Base-by-base conservation (phyloP, 108 stramenopile genomes). In the Skeletonema grethae region DNA sequence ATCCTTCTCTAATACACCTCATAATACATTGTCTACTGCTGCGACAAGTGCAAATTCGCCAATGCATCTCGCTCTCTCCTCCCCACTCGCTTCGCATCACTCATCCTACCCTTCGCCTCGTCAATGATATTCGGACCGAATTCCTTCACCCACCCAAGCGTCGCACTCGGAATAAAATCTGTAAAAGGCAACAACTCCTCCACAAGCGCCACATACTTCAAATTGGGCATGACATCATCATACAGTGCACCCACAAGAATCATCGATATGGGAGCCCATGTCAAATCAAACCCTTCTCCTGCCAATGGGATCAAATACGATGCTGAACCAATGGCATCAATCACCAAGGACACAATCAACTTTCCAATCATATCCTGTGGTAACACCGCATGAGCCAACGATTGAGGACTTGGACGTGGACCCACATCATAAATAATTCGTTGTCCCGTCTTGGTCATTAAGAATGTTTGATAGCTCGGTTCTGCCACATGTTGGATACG, bases 161-260 rank as follows among this genome's bases (percentile, higher is more conserved):
- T 93, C 4, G 96, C 97, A 38, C 86, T 80, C 13, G 97, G 97
- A 18, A 98, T 77, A 48, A 94, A 80, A 77, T 98, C 97, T 20
- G 96, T 98, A 76, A 98, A 96, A 8, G 97, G 97, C 45, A 98
- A 53, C 15, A 96, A 35, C 73, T 98, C 96, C 70, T 97, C 96
- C 9, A 89, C 46, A 63, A 94, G 88, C 4, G 78, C 75, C 11
- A 96, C 45, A 65, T 95, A 95, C 67, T 92, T 91, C 32, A 95
- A 65, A 41, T 78, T 89, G 28, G 92, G 92, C 39, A 69, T 71
- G 3, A 71, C 75, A 7, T 76, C 77, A 57, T 92, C 90, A 67
- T 95, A 97, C 92, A 97, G 87, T 63, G 94, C 93, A 53, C 89
- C 90, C 35, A 97, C 82, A 55, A 93, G 43, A 0, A 95, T 59